These are phyloP conservation scores for Trametes versicolor DNA, from an alignment of 1,284 basidiomycete genomes.

Conservation along the genomic window DNA sequence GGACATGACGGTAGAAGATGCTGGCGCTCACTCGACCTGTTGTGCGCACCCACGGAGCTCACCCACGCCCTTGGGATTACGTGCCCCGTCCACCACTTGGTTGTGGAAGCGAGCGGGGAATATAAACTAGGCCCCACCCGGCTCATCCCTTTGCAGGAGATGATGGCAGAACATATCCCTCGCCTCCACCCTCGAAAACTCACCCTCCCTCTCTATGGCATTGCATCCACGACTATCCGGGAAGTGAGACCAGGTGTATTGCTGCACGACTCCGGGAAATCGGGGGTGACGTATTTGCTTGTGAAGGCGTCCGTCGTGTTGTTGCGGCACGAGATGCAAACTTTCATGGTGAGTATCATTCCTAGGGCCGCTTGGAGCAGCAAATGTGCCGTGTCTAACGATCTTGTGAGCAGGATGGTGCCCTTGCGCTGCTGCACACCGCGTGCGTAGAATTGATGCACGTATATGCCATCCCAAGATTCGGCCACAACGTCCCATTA, in stretches of 20 bases:
- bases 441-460: constrained; percentile 21
- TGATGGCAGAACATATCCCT: constrained; percentile 8
- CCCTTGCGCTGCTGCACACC: constrained; percentile 5
- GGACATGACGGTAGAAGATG: too few species aligned
- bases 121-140: too few species aligned
- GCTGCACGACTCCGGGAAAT: background rate
- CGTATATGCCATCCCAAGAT: constrained; percentile 5
- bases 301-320: background rate
- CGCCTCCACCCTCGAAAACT: constrained; percentile 16
- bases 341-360: constrained; percentile 1
- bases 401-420: too few species aligned
- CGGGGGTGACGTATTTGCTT: constrained; percentile 1
- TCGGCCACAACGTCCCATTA: constrained; percentile 3
- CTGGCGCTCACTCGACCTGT: background rate
- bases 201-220: constrained; percentile 8
- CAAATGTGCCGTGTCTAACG: too few species aligned
- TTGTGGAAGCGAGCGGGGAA: background rate
- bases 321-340: background rate
- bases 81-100: background rate
- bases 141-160: background rate
- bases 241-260: constrained; percentile 1
- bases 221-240: background rate
- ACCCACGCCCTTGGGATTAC: background rate
- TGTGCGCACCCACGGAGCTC: background rate
- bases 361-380: background rate